These are phyloP conservation scores for Simmondsia chinensis DNA, from an alignment of 148 eudicot genomes.

Conservation along the genomic window DNA sequence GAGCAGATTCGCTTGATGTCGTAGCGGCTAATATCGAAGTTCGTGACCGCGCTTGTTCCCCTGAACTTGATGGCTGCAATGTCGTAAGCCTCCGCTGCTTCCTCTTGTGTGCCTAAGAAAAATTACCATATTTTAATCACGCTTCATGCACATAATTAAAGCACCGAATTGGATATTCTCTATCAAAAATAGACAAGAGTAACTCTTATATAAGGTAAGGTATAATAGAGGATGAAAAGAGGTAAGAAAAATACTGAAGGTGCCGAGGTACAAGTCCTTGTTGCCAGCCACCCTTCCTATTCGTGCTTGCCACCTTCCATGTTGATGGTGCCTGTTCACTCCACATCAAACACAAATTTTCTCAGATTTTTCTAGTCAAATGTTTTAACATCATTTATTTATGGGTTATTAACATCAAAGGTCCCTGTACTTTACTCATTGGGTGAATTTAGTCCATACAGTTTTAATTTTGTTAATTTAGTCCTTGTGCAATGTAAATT, in stretches of 20 bases:
- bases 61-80: slow-evolving; percentile 83
- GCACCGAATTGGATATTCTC: no score
- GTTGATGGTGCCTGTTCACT: slow-evolving; percentile 70
- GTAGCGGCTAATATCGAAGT: slow-evolving; percentile 70
- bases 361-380: no score
- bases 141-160: no score
- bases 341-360: slow-evolving; percentile 1
- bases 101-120: slow-evolving; percentile 72
- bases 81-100: slow-evolving; percentile 86
- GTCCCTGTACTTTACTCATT: no score
- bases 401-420: no score
- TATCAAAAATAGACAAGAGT: no score
- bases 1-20: slow-evolving; percentile 65
- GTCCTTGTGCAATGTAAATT: no score
- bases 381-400: no score
- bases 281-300: slow-evolving; percentile 93
- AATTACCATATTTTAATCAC: no score
- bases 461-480: no score
- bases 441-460: no score
- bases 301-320: slow-evolving; percentile 94
- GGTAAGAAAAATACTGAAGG: slow-evolving; percentile 46
- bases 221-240: background rate
- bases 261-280: slow-evolving; percentile 94
- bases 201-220: background rate
- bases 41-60: slow-evolving; percentile 72